Base-by-base conservation (phyloP, 2,329 filamentous ascomycete species). In the Elsinoe ampelina region DNA sequence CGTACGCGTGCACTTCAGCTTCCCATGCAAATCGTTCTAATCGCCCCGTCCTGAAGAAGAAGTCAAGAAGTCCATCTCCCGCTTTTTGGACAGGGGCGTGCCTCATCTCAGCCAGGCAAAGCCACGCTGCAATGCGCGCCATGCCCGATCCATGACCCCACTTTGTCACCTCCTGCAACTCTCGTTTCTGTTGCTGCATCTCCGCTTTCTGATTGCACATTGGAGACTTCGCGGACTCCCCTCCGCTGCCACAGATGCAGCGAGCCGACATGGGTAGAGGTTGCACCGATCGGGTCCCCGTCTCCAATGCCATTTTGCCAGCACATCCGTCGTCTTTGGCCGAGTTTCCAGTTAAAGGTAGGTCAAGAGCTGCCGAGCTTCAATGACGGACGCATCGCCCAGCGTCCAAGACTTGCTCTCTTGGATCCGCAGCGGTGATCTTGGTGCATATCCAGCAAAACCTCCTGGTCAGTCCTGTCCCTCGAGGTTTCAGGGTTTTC, bases 41-140 rank as follows among this genome's bases (percentile, higher is more conserved):
- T 36, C 48, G 12, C 2, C 15, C 19, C 15, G 17, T 20, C 10
- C 19, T 7, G 11, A 38, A 35, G 32, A 12, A 34, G 48, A 52
- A 52, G 48, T 52, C 34, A 52, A 52, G 48, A 52, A 34, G 48
- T 52, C 20, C 32, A 36, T 52, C 48, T 52, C 48, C 48, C 48
- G 48, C 19, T 13, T 13, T 26, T 45, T 45, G 41, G 41, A 11
- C 13, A 20, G 10, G 26, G n/a, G 30, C n/a, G 11, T 35, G 32
- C 48, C 15, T 17, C 48, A 39, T 15, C n/a, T 36, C 26, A 30
- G 19, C 15, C n/a, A 17, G 20, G 34, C 48, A 52, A 39, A 52
- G 48, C 48, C 48, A 52, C 48, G 48, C 48, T 39, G 15, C 48
- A 39, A 12, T 39, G 32, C 48, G 32, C 48, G 17, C 48, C 32